Evolutionary conservation across 306 rosid species (phyloP).

Genomic region (Cicer pinnatifidum): DNA sequence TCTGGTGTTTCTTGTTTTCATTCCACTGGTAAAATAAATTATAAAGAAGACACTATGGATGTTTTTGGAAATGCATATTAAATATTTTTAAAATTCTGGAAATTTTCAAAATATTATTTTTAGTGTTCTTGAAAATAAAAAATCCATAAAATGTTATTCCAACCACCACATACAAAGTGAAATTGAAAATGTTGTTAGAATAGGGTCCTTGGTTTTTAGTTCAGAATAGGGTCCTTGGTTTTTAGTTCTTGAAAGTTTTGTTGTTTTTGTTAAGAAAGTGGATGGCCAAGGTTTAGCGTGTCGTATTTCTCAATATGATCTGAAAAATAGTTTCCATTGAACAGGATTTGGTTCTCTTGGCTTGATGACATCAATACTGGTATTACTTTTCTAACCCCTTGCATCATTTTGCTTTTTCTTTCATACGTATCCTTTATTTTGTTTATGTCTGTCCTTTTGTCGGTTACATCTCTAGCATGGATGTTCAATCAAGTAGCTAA

Average conservation of each 20-base stretch:
- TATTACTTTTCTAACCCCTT: constrained; percentile 36
- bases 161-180: too few species aligned
- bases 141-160: too few species aligned
- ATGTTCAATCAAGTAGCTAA: constrained; percentile 36
- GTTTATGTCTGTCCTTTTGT: constrained; percentile 15
- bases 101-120: too few species aligned
- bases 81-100: too few species aligned
- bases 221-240: neutral
- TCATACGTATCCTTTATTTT: neutral
- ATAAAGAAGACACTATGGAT: too few species aligned
- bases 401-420: constrained; percentile 19
- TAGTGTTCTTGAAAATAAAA: too few species aligned
- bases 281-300: constrained; percentile 8
- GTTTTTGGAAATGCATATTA: too few species aligned
- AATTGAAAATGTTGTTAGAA: too few species aligned
- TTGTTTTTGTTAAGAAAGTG: constrained; percentile 28
- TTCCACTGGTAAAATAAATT: too few species aligned
- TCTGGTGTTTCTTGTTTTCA: too few species aligned
- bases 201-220: too few species aligned
- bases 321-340: constrained; percentile 39
- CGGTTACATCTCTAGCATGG: constrained; percentile 31
- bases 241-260: constrained; percentile 34
- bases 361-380: constrained; percentile 60
- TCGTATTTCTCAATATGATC: constrained; percentile 22
- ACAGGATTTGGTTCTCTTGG: constrained; percentile 65